These are phyloP conservation scores for Polytrichum formosum DNA, from an alignment of 225 moss, liverwort and hornwort species.

Conservation along the genomic window DNA sequence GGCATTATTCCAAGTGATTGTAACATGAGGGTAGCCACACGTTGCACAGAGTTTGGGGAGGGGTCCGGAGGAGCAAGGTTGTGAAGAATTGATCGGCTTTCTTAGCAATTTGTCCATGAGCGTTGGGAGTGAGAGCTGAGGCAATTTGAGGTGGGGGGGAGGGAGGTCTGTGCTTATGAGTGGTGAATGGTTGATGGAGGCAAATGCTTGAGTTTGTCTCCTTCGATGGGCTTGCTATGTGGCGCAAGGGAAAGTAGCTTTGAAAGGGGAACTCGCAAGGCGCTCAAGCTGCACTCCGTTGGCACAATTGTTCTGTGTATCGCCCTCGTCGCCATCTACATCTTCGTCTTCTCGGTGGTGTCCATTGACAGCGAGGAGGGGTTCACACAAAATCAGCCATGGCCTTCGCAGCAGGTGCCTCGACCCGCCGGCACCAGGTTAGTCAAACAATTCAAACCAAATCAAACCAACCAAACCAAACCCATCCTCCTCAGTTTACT, in stretches of 20 bases:
- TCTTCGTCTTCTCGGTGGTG: slow-evolving; percentile 23
- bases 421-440: background rate
- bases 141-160: too few relatives aligned
- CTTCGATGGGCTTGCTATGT: slow-evolving; percentile 17
- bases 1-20: too few relatives aligned
- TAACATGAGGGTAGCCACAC: too few relatives aligned
- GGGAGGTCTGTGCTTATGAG: too few relatives aligned
- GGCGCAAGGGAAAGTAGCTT: slow-evolving; percentile 3
- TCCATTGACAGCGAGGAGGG: slow-evolving; percentile 20
- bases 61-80: too few relatives aligned
- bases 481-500: too few relatives aligned
- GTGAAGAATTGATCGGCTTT: too few relatives aligned
- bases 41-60: too few relatives aligned
- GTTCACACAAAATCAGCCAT: slow-evolving; percentile 20
- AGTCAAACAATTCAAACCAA: too few relatives aligned
- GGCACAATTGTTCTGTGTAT: slow-evolving; percentile 29
- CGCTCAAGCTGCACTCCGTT: slow-evolving; percentile 14
- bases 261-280: slow-evolving; percentile 1
- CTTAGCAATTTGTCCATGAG: too few relatives aligned
- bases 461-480: background rate
- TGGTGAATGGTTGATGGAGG: background rate
- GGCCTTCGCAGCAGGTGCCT: slow-evolving; percentile 14
- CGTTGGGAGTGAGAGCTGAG: too few relatives aligned
- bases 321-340: slow-evolving; percentile 17
- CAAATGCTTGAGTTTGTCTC: slow-evolving; percentile 4